These are phyloP conservation scores for Arthrobotrys musiformis DNA, from an alignment of 2,329 filamentous ascomycete genomes.

Conservation along the genomic window DNA sequence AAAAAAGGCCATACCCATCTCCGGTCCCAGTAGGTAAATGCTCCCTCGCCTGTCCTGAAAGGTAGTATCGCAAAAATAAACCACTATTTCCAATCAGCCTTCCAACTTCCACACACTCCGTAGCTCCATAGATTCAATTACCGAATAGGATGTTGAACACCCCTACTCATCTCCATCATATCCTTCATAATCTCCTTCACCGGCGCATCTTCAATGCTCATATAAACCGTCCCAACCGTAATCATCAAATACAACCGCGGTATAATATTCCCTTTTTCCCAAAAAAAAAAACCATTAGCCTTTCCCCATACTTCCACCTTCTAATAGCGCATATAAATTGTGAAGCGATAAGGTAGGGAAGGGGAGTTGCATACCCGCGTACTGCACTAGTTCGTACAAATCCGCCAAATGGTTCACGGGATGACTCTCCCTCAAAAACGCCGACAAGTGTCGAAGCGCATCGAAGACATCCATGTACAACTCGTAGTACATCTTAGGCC, in stretches of 20 bases:
- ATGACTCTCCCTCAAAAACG: slow-evolving; percentile 96
- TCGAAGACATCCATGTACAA: slow-evolving; percentile 99
- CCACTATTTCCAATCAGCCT: slow-evolving; percentile 65
- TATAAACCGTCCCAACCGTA: slow-evolving; percentile 98
- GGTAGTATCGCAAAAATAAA: slow-evolving; percentile 93
- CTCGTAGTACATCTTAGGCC: slow-evolving; percentile 99
- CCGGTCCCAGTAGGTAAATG: slow-evolving; percentile 81
- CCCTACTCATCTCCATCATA: slow-evolving; percentile 99
- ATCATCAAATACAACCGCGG: slow-evolving; percentile 98
- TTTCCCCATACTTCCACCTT: background rate
- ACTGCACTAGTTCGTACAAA: slow-evolving; percentile 68
- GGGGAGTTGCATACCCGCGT: slow-evolving; percentile 58
- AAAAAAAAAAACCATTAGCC: slow-evolving; percentile 18
- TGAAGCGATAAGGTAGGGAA: background rate
- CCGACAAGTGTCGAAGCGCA: slow-evolving; percentile 92
- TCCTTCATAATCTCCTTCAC: slow-evolving; percentile 99
- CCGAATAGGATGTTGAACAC: slow-evolving; percentile 95
- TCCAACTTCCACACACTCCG: background rate
- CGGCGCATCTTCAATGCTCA: slow-evolving; percentile 96
- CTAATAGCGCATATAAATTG: background rate
- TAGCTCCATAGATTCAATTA: slow-evolving; percentile 22
- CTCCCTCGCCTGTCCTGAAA: slow-evolving; percentile 93
- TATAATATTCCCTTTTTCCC: slow-evolving; percentile 95
- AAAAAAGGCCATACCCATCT: slow-evolving; percentile 68
- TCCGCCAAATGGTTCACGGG: slow-evolving; percentile 98